Conservation (phyloP, 441 rosid genomes). For the Aquilaria agallochum region DNA sequence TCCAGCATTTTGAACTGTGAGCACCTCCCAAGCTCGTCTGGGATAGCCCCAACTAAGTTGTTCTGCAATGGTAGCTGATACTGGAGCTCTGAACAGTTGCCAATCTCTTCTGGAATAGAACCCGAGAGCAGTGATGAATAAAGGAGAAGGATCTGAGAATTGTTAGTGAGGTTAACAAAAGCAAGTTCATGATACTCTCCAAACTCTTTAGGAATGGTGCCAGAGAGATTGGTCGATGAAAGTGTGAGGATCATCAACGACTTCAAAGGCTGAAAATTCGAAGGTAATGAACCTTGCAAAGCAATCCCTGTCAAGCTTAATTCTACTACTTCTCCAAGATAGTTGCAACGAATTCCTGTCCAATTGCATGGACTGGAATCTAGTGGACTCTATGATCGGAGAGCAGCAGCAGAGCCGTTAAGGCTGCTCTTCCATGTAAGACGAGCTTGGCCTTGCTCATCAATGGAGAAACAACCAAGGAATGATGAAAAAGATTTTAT, state of each 20-base stretch:
- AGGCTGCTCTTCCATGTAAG: constrained; percentile 69
- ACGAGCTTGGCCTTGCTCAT: constrained; percentile 71
- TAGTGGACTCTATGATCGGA: constrained; percentile 53
- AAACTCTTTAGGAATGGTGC: too few species aligned
- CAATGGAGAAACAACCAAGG: constrained; percentile 43
- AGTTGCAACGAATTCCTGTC: constrained; percentile 76
- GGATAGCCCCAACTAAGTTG: too few species aligned
- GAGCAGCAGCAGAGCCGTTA: constrained; percentile 41
- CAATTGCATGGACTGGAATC: constrained; percentile 66
- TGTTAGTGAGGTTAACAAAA: constrained; percentile 65
- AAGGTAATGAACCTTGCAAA: too few species aligned
- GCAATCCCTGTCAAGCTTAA: too few species aligned
- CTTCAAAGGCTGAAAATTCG: too few species aligned
- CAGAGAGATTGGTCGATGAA: too few species aligned
- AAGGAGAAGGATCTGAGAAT: constrained; percentile 73
- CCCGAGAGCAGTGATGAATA: constrained; percentile 74
- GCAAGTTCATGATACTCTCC: constrained; percentile 29
- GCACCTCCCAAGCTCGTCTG: too few species aligned
- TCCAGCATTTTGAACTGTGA: too few species aligned
- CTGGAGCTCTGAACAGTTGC: constrained; percentile 74
- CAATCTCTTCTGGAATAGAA: constrained; percentile 75
- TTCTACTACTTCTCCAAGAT: constrained; percentile 2
- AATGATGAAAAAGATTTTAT: constrained; percentile 33
- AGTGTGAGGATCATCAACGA: too few species aligned
- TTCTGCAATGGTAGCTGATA: constrained; percentile 52